These are phyloP conservation scores for Coemansia aciculifera DNA, from an alignment of 192 early-diverging fungal species.

Conservation along the genomic window DNA sequence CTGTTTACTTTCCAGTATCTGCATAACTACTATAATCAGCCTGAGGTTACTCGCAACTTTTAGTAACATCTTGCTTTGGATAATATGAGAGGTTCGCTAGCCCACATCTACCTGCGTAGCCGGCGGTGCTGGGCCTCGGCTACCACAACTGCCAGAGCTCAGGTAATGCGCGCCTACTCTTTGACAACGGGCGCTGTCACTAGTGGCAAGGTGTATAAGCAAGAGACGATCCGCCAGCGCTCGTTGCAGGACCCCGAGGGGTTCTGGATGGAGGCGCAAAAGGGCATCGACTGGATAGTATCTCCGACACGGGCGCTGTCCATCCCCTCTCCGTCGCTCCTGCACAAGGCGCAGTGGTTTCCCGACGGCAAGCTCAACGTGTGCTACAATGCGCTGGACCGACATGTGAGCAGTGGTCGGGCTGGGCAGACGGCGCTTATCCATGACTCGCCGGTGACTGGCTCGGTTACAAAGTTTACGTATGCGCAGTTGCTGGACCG, in stretches of 20 bases:
- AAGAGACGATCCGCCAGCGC: slow-evolving; percentile 13
- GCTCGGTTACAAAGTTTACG: slow-evolving; percentile 56
- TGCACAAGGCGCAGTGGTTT: slow-evolving; percentile 64
- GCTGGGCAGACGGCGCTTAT: slow-evolving; percentile 67
- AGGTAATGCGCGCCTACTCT: background rate
- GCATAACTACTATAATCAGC: background rate
- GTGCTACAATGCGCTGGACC: slow-evolving; percentile 64
- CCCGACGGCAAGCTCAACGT: slow-evolving; percentile 72
- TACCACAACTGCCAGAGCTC: background rate
- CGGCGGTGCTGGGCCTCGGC: background rate
- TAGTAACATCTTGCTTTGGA: background rate
- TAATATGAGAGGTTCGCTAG: background rate
- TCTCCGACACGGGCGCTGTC: slow-evolving; percentile 52
- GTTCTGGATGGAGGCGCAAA: slow-evolving; percentile 27
- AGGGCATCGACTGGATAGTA: slow-evolving; percentile 33
- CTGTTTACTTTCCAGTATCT: background rate
- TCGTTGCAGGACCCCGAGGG: slow-evolving; percentile 21
- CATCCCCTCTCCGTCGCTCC: slow-evolving; percentile 28
- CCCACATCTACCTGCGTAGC: background rate
- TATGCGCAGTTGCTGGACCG: slow-evolving; percentile 67
- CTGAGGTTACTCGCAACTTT: background rate
- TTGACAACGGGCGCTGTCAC: background rate
- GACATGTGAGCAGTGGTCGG: slow-evolving; percentile 63
- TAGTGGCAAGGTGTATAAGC: slow-evolving; percentile 7
- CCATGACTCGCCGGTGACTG: slow-evolving; percentile 72